phyloP scores from a whole-genome alignment of 768 basidiomycete species.

The Russula sp. region DNA sequence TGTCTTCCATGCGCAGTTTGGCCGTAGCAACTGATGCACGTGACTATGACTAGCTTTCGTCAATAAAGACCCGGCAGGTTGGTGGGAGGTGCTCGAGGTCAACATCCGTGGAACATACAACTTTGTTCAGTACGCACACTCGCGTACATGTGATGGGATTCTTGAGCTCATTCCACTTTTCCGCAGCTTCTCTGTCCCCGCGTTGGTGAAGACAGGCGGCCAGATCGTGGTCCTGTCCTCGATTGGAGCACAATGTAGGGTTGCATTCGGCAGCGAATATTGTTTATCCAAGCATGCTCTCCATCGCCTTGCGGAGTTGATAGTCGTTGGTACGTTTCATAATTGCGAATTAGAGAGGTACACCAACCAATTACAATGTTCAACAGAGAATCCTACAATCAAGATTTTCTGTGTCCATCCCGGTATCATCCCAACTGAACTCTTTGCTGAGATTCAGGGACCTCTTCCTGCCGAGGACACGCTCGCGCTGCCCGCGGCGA shows the following conservation, averaged over 20 bases:
- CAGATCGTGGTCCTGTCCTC: too few relatives aligned
- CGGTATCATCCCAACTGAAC: background rate
- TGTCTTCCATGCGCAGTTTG: background rate
- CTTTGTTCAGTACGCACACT: background rate
- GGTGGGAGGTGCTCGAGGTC: constrained; percentile 9
- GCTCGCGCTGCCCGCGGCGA: background rate
- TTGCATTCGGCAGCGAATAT: background rate
- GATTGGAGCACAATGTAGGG: too few relatives aligned
- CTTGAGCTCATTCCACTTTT: background rate
- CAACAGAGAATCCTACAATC: background rate
- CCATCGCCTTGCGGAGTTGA: background rate
- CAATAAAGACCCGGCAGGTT: constrained; percentile 5
- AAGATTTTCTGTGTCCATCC: background rate
- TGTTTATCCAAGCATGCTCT: background rate
- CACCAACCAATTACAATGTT: background rate
- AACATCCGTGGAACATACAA: constrained; percentile 6
- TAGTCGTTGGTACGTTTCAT: background rate
- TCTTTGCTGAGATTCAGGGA: background rate
- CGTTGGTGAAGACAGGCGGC: background rate
- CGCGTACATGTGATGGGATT: background rate
- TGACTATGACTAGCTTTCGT: too few relatives aligned
- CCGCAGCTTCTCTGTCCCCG: background rate
- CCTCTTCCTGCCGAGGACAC: background rate
- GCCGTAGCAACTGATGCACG: background rate
- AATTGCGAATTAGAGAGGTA: too few relatives aligned